Base-by-base conservation (phyloP, 805 yeast species). In the Suhomyces xylopsoci region DNA sequence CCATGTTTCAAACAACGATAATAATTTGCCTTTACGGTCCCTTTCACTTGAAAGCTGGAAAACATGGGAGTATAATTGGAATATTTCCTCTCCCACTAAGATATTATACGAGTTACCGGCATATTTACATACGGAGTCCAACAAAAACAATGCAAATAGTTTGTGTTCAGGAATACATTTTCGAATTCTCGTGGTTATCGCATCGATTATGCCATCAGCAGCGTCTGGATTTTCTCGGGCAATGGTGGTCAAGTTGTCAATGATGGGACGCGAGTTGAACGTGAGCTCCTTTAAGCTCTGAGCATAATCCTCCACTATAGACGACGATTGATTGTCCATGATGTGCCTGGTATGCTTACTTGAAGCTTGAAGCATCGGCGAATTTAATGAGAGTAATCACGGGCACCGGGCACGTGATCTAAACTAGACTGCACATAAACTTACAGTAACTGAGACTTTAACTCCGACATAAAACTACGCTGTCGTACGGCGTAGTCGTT, bases 91-190 rank as follows among this genome's bases (percentile, higher is more conserved):
- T 49, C 92, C 86, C 65, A 94, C 83, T 49, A 88, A 67, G 6
- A 84, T 77, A n/a, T 90, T 88, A 67, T 93, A 94, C 1, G 98
- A 97, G 55, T 85, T 80, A 7, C 97, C 97, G 30, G 90, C 85
- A 62, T 86, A 89, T 68, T 94, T 94, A 71, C 93, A 88, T 47
- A 94, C 88, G 15, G 97, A 91, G 68, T 94, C 98, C 51, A 94
- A 70, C 45, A 93, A 77, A 65, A 93, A 94, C 55, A 94, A 77
- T 3, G 94, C 84, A 61, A 82, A 94, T 47, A 94, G 77, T 69
- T 94, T 94, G 58, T 89, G 92, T 10, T 81, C 79, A 1, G 97
- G 97, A 2, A 88, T 81, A 62, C 94, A 81, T 66, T 82, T 85
- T 58, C 80, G 78, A 47, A 93, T 84, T 67, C 97, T 81, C 49